Evolutionary conservation across 2,329 filamentous ascomycete species (phyloP), one percentile per base, ranked within the genome.

Genomic region (Neonectria magnoliae): DNA sequence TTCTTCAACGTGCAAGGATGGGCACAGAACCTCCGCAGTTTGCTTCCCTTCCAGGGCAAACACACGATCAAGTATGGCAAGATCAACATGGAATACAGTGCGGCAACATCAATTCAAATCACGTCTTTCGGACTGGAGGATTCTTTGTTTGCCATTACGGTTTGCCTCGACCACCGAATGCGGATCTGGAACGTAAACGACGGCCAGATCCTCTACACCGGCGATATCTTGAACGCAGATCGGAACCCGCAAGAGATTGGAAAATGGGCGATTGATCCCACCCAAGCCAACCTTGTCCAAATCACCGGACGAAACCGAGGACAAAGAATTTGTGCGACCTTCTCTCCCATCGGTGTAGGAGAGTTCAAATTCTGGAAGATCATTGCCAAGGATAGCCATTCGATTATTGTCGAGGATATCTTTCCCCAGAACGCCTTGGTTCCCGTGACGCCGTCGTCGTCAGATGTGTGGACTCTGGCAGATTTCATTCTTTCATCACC

Each of bases 301-400:
- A 83, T 97, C 18, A 84, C 94, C 57, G 88, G 90, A 14, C 83
- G 81, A 44, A 81, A 76, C 45, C 81, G 83, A 27, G 87, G 87
- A 16, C 82, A 83, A 58, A 81, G 85, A 42, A 77, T 88, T 14
- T 87, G 95, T 57, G 89, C 93, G 41, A 95, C 93, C 9, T 97
- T 94, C 78, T 98, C 94, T 11, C 95, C 96, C 0, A 89, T 96
- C 68, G 92, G 94, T 31, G 88, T 90, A 44, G 92, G 96, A 38
- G 91, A 95, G 76, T 98, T 99, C 85, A 98, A 97, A 78, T 94
- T 99, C 76, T 99, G 94, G 93, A 85, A 82, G 68, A 80, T 89
- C n/a, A 87, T 88, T 57, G 87, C 91, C 18, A 87, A 90, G 69
- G 87, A 90, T 57, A 86, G 86, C 71, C 84, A 91, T 72, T 83